Percentiles rank a stretch among this genome's conserved stretches.
phyloP scores from a whole-genome alignment of 768 basidiomycete genomes.

The Tricholoma flavovirens region DNA sequence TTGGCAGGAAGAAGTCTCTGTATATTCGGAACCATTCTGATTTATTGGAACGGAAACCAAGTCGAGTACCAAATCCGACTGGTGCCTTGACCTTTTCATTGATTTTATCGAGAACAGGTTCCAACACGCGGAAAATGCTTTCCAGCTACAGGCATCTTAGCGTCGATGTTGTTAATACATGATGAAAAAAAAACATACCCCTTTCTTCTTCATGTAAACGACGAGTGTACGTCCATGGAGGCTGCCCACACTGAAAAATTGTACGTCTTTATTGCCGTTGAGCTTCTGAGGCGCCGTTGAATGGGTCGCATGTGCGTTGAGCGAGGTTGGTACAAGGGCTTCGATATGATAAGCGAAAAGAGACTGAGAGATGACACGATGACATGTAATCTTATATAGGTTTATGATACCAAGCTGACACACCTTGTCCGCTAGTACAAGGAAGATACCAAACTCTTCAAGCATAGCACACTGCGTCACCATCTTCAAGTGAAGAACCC shows the following conservation, averaged over 20 bases:
- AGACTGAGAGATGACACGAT: constrained; percentile 37
- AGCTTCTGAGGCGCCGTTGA: constrained; percentile 81
- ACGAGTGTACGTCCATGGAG: constrained; percentile 85
- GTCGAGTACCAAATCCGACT: constrained; percentile 63
- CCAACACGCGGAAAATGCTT: constrained; percentile 95
- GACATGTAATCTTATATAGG: neutral
- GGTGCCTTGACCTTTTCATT: constrained; percentile 71
- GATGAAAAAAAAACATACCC: constrained; percentile 30
- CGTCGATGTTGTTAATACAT: neutral
- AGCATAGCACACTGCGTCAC: constrained; percentile 96
- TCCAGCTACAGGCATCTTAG: constrained; percentile 45
- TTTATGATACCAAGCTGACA: neutral
- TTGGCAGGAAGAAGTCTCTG: constrained; percentile 90
- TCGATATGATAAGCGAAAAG: constrained; percentile 95
- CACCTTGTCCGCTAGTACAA: constrained; percentile 91
- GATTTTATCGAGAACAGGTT: constrained; percentile 89
- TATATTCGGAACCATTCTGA: constrained; percentile 96
- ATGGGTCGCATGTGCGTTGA: constrained; percentile 50
- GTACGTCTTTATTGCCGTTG: constrained; percentile 86
- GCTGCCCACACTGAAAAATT: constrained; percentile 92
- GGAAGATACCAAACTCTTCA: constrained; percentile 94
- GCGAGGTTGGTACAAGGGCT: constrained; percentile 86
- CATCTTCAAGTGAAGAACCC: constrained; percentile 88
- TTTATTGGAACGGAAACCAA: constrained; percentile 72
- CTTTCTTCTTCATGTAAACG: constrained; percentile 95